phyloP scores from a whole-genome alignment of 2,329 filamentous ascomycete species.

The Corniculantispora saksenae region DNA sequence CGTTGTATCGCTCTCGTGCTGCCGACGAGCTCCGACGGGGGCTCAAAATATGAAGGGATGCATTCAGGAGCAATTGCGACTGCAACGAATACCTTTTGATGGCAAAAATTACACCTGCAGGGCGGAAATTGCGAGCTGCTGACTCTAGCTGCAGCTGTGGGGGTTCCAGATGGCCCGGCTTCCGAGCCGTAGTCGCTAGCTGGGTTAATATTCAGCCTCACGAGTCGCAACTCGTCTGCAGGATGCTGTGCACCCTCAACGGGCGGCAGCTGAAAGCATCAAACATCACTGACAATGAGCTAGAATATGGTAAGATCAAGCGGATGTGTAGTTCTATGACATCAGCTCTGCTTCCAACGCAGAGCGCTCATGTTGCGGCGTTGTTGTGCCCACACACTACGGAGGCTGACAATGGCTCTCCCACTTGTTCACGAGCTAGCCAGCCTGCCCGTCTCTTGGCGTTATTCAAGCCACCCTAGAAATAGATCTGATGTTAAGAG shows the following conservation, averaged over 20 bases:
- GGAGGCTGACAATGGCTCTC: too few species aligned
- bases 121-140: constrained; percentile 8
- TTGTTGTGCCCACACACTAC: too few species aligned
- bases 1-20: background rate
- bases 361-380: too few species aligned
- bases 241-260: background rate
- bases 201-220: constrained; percentile 2
- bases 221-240: background rate
- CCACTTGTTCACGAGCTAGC: too few species aligned
- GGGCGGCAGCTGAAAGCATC: background rate
- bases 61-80: background rate
- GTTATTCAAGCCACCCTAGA: too few species aligned
- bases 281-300: background rate
- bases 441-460: too few species aligned
- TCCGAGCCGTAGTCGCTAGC: background rate
- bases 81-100: background rate
- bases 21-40: background rate
- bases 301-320: background rate
- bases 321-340: too few species aligned
- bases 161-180: constrained; percentile 7
- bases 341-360: too few species aligned
- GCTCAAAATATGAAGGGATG: background rate
- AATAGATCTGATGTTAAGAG: too few species aligned
- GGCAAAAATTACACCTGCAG: background rate
- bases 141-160: constrained; percentile 8